A percentile compares a stretch with the other conserved stretches of the same genome.
Evolutionary conservation across 495 filamentous ascomycete species (phyloP).

Genomic region (Geoglossum glabrum): DNA sequence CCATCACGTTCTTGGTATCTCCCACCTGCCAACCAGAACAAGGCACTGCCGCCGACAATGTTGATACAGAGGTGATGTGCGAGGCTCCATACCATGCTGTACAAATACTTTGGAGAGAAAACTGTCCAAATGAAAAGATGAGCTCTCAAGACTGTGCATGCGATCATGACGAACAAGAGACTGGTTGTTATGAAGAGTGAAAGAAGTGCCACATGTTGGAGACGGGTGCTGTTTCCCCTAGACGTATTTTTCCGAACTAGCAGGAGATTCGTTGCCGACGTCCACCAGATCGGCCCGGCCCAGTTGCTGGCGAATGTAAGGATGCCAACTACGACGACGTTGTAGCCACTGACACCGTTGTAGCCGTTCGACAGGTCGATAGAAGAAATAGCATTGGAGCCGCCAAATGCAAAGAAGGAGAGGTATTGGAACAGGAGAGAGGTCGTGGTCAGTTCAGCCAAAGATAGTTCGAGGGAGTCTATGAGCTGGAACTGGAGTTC

Average conservation of each 20-base stretch:
- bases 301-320: conserved; percentile 81
- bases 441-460: conserved; percentile 38
- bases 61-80: conserved; percentile 63
- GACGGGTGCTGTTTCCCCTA: background rate
- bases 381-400: conserved; percentile 79
- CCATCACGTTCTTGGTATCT: background rate
- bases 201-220: conserved; percentile 24
- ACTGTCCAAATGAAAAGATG: conserved; percentile 99
- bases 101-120: conserved; percentile 92
- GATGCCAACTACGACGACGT: conserved; percentile 44
- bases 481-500: conserved; percentile 35
- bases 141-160: conserved; percentile 63
- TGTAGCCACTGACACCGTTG: conserved; percentile 58
- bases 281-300: conserved; percentile 82
- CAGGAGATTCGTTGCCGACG: conserved; percentile 34
- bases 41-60: conserved; percentile 31
- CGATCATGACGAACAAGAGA: conserved; percentile 59
- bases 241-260: conserved; percentile 17
- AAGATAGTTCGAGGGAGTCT: conserved; percentile 23
- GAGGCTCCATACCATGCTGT: conserved; percentile 67
- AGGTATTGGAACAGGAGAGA: conserved; percentile 48
- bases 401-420: conserved; percentile 80
- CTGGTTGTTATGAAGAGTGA: conserved; percentile 44
- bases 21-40: conserved; percentile 24
- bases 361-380: conserved; percentile 70